Conservation (phyloP, 768 basidiomycete genomes). For the Panellus pusillus region DNA sequence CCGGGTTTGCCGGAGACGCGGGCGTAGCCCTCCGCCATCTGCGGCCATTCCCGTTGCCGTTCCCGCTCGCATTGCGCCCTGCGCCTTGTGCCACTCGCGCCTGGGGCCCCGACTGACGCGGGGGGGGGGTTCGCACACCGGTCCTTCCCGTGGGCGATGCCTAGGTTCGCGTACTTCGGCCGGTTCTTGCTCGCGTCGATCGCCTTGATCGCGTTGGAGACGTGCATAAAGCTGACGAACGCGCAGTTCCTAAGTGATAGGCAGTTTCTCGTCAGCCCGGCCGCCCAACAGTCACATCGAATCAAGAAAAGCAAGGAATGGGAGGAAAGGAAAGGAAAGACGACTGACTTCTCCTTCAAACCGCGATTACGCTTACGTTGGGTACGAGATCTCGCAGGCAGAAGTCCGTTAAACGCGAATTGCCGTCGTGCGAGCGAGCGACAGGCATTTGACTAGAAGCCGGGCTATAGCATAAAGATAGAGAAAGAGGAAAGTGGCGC, state of each 20-base stretch:
- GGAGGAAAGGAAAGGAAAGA: neutral
- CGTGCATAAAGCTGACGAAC: conserved; percentile 93
- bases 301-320: no score
- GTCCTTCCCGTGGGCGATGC: conserved; percentile 94
- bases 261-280: conserved; percentile 5
- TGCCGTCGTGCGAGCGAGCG: no score
- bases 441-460: no score
- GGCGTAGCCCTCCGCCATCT: conserved; percentile 99
- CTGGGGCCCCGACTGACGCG: conserved; percentile 80
- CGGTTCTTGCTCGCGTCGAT: conserved; percentile 92
- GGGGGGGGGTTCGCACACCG: conserved; percentile 94
- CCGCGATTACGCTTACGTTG: no score
- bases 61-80: conserved; percentile 44
- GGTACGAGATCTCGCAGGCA: no score
- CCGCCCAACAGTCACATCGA: no score
- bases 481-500: no score
- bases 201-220: conserved; percentile 93
- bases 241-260: conserved; percentile 89
- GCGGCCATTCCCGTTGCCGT: no score
- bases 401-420: no score
- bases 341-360: conserved; percentile 85
- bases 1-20: conserved; percentile 97
- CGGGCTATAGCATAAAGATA: no score
- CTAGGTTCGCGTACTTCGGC: conserved; percentile 83
- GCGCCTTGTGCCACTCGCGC: conserved; percentile 51